phyloP scores from a whole-genome alignment of 2,329 filamentous ascomycete species.

The Aspergillus terreus region DNA sequence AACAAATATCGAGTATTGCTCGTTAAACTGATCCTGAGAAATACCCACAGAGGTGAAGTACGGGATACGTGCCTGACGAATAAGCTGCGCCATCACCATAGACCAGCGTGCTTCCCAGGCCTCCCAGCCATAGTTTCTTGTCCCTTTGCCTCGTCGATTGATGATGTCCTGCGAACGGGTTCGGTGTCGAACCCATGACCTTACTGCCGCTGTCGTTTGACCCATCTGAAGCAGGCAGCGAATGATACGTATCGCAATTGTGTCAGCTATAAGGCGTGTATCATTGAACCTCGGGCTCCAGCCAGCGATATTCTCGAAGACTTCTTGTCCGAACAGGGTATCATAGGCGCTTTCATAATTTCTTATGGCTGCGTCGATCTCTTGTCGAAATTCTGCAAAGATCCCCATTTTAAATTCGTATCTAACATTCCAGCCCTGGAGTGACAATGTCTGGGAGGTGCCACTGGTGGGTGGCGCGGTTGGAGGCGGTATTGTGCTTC shows the following conservation, averaged over 20 bases:
- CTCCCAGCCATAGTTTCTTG: constrained; percentile 85
- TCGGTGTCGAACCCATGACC: constrained; percentile 75
- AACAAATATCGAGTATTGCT: constrained; percentile 40
- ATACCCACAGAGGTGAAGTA: constrained; percentile 36
- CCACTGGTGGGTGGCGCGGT: constrained; percentile 78
- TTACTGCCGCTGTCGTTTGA: constrained; percentile 73
- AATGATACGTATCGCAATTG: constrained; percentile 73
- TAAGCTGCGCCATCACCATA: constrained; percentile 57
- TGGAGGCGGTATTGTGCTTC: constrained; percentile 72
- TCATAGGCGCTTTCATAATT: constrained; percentile 88
- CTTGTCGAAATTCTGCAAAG: constrained; percentile 88
- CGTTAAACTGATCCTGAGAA: constrained; percentile 18
- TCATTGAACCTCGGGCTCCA: constrained; percentile 93
- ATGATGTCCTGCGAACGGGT: constrained; percentile 71
- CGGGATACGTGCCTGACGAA: constrained; percentile 51
- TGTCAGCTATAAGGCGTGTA: constrained; percentile 80
- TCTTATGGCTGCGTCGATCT: constrained; percentile 80
- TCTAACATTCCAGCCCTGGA: constrained; percentile 85
- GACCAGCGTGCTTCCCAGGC: constrained; percentile 84
- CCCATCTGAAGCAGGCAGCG: constrained; percentile 78
- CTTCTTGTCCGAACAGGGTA: constrained; percentile 72
- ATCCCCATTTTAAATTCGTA: constrained; percentile 93
- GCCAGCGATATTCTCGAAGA: constrained; percentile 82
- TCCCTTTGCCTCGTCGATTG: constrained; percentile 78
- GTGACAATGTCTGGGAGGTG: constrained; percentile 79